Base-by-base conservation (phyloP, 352 stramenopile genomes). In the Hyaloperonospora arabidopsidis region DNA sequence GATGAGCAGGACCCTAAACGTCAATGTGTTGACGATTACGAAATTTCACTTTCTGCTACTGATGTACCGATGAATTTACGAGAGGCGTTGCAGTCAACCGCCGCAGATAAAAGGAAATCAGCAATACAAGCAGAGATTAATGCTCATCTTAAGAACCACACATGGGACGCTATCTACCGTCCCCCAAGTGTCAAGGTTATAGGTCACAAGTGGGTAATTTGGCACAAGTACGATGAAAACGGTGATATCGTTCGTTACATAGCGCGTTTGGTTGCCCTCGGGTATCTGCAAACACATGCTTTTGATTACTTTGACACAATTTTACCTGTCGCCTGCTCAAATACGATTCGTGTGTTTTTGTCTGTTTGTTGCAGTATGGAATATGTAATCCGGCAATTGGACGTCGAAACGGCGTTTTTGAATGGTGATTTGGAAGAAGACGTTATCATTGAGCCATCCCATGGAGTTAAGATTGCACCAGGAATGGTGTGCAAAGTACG, bases 61-160 rank as follows among this genome's bases (percentile, higher is more conserved):
- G 40, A 46, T 46, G 40, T 46, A 46, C 19, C 40, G 18, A 46
- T 29, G 12, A 8, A 6, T 25, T 28, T 15, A 19, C 38, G 8
- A 3, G 38, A 44, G 11, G 38, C 40, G 5, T 25, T 46, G 40
- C 2, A 14, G 5, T 46, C 19, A 1, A 3, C 5, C 4, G 40
- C 12, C 8, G 40, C 5, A 29, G 7, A 25, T n/a, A 15, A 17
- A 28, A 79, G 68, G 25, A 69, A 62, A 14, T 61, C 59, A 5
- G 70, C 70, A 44, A 75, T 46, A 25, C 19, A 15, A 12, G 5
- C 5, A 15, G 40, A 46, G 28, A 46, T 46, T 1, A 21, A 15
- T 4, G 5, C n/a, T 8, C 40, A 46, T 28, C 2, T 46, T 1
- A 17, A 23, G 15, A 28, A 46, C 8, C 18, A 46, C 40, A 32